A percentile compares a stretch with the other conserved stretches of the same genome.
These are phyloP conservation scores for Oryza australiensis DNA, from an alignment of 176 grass and related monocot species.

Conservation along the genomic window DNA sequence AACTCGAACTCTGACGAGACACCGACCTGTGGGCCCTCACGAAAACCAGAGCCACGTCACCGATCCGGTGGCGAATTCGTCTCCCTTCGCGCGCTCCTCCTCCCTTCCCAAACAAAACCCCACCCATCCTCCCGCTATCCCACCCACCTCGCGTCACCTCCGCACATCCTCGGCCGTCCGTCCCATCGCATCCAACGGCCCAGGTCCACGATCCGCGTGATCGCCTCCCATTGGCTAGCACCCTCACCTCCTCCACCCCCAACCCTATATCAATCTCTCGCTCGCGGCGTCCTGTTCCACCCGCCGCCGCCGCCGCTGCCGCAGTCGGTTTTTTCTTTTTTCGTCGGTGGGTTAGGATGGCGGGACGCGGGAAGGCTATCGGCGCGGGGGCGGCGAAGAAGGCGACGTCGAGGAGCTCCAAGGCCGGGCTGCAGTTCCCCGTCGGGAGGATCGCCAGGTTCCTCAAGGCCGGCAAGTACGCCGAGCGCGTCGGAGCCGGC, in stretches of 20 bases:
- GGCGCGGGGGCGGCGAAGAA: constrained; percentile 76
- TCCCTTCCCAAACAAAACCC: background rate
- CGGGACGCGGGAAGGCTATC: constrained; percentile 85
- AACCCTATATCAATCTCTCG: background rate
- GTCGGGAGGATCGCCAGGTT: constrained; percentile 88
- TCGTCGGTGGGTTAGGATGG: constrained; percentile 35
- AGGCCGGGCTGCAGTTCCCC: constrained; percentile 94
- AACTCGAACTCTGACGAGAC: too few species aligned
- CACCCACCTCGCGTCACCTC: background rate
- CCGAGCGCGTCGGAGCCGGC: constrained; percentile 85
- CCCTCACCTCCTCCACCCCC: background rate
- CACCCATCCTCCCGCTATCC: background rate
- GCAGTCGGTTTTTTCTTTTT: too few species aligned
- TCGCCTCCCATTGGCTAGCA: constrained; percentile 45
- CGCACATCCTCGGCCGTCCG: constrained; percentile 26
- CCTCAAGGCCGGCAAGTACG: constrained; percentile 93
- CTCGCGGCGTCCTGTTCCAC: too few species aligned
- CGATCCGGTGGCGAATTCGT: too few species aligned
- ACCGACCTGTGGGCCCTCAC: too few species aligned
- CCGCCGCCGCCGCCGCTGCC: too few species aligned
- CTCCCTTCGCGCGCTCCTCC: too few species aligned
- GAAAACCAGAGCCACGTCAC: too few species aligned
- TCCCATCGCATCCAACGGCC: constrained; percentile 22
- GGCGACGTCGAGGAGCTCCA: constrained; percentile 89
- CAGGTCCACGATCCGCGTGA: constrained; percentile 46